These are phyloP conservation scores for Jimgerdemannia flammicorona DNA, from an alignment of 192 early-diverging fungal genomes.

Conservation along the genomic window DNA sequence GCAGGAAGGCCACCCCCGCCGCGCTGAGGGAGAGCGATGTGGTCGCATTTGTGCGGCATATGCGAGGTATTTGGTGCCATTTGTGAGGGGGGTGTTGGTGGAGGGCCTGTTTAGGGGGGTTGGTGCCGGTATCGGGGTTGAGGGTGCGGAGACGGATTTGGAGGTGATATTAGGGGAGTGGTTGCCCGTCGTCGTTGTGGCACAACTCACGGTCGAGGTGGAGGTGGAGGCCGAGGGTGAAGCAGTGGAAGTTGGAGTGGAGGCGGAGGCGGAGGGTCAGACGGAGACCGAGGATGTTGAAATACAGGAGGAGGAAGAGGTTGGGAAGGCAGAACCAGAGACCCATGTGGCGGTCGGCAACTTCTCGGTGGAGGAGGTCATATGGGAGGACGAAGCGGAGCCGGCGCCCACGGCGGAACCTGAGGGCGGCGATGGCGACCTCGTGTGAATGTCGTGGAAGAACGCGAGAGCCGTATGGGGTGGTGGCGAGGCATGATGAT, in stretches of 20 bases:
- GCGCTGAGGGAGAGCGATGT: constrained; percentile 12
- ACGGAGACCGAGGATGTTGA: not conserved
- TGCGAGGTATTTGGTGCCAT: constrained; percentile 24
- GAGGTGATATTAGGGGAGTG: not conserved
- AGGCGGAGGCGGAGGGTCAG: not conserved
- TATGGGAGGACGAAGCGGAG: not conserved
- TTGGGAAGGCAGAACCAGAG: not conserved
- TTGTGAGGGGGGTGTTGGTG: not conserved
- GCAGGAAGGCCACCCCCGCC: too few species aligned
- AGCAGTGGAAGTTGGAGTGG: not conserved
- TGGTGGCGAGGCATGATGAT: too few species aligned
- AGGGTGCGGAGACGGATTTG: not conserved
- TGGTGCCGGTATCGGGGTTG: not conserved
- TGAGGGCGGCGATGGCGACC: not conserved
- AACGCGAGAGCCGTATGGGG: too few species aligned
- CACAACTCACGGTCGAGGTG: not conserved
- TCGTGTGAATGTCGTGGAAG: too few species aligned
- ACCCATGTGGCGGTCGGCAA: too few species aligned
- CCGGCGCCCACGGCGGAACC: not conserved
- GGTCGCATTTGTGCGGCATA: constrained; percentile 24
- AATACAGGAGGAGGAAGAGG: not conserved
- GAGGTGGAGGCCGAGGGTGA: not conserved
- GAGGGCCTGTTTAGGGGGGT: not conserved
- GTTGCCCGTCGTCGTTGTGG: not conserved
- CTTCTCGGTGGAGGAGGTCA: not conserved